Evolutionary conservation across 1,284 basidiomycete species (phyloP).

Genomic region (Sanghuangporus sanghuang): DNA sequence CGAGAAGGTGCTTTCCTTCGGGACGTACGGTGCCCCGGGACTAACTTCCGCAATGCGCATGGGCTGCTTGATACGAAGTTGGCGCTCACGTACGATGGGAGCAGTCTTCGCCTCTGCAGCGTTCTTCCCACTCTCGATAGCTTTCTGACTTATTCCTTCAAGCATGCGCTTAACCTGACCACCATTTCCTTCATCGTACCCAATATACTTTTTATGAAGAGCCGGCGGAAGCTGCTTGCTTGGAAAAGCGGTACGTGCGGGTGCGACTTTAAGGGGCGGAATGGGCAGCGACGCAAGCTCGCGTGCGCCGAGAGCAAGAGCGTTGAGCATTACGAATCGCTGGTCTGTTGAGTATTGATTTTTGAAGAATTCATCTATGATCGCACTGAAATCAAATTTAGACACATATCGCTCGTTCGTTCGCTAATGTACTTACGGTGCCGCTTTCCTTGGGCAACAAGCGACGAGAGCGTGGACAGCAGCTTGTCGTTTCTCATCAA

Average conservation of each 20-base stretch:
- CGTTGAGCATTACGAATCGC: conserved; percentile 79
- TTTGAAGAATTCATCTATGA: conserved; percentile 92
- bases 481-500: conserved; percentile 74
- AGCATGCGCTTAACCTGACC: conserved; percentile 47
- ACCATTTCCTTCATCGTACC: conserved; percentile 29
- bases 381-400: conserved; percentile 42
- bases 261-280: conserved; percentile 32
- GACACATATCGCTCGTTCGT: neutral
- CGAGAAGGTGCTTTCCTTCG: conserved; percentile 47
- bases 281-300: conserved; percentile 75
- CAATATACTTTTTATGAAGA: conserved; percentile 66
- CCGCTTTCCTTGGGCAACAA: conserved; percentile 71
- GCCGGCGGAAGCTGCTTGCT: conserved; percentile 71
- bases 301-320: conserved; percentile 79
- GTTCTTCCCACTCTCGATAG: conserved; percentile 52
- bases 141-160: conserved; percentile 51
- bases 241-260: conserved; percentile 55
- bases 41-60: conserved; percentile 42
- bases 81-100: conserved; percentile 63
- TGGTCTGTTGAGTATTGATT: conserved; percentile 87
- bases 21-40: conserved; percentile 16
- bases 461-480: conserved; percentile 77
- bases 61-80: conserved; percentile 60
- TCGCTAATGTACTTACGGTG: conserved; percentile 57
- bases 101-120: conserved; percentile 47